phyloP scores from a whole-genome alignment of 2,329 filamentous ascomycete genomes.

The Colletotrichum lindemuthianum region DNA sequence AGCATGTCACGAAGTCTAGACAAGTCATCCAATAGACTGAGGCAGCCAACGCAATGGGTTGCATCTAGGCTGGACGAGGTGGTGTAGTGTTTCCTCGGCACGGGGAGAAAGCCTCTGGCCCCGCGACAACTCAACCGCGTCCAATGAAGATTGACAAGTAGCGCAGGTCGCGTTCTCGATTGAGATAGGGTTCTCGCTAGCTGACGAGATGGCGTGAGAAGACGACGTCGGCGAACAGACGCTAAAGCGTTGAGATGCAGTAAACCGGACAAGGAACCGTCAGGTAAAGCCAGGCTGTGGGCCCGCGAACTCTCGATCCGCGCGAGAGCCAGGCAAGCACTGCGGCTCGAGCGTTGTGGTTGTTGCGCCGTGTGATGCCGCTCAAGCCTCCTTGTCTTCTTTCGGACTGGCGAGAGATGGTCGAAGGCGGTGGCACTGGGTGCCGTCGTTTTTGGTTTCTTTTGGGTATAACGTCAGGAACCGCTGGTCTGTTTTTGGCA shows the following conservation, averaged over 20 bases:
- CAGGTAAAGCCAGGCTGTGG: neutral
- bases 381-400: conserved; percentile 7
- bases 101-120: no score
- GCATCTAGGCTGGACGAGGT: neutral
- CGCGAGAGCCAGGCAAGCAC: conserved; percentile 1
- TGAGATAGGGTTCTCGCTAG: conserved; percentile 26
- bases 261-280: conserved; percentile 2
- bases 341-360: conserved; percentile 32
- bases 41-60: neutral
- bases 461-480: conserved; percentile 17
- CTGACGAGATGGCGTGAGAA: conserved; percentile 9
- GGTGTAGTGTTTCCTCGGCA: no score
- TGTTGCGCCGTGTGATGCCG: conserved; percentile 16
- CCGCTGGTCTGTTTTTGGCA: conserved; percentile 24
- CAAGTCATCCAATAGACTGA: neutral
- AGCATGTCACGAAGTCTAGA: conserved; percentile 9
- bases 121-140: neutral
- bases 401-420: neutral
- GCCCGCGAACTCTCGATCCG: neutral
- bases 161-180: conserved; percentile 9
- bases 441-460: conserved; percentile 2
- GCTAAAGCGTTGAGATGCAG: conserved; percentile 18
- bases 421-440: neutral
- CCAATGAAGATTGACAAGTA: conserved; percentile 5
- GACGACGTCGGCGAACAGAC: conserved; percentile 33